A percentile compares a stretch with the other conserved stretches of the same genome.
phyloP scores from a whole-genome alignment of 768 basidiomycete species.

The Flagelloscypha sp. region DNA sequence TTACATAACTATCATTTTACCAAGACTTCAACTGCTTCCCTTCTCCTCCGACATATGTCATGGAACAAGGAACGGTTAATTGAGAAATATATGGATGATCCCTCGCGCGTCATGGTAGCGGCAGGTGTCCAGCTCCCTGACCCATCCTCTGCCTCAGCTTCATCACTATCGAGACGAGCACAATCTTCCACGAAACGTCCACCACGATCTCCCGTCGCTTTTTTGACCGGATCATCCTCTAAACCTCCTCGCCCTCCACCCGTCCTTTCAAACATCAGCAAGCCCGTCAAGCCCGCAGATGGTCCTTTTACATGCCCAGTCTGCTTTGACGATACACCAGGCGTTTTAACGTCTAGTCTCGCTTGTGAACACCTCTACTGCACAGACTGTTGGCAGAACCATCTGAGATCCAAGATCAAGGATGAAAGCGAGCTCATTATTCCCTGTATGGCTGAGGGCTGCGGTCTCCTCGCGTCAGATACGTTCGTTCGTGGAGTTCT shows the following conservation, averaged over 20 bases:
- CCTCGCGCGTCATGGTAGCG: slow-evolving; percentile 55
- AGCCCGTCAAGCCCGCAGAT: slow-evolving; percentile 18
- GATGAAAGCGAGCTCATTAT: slow-evolving; percentile 70
- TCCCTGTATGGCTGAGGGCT: slow-evolving; percentile 77
- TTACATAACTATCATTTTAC: slow-evolving; percentile 4
- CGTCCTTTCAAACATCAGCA: slow-evolving; percentile 8
- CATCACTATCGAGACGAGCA: too few relatives aligned
- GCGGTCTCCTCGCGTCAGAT: slow-evolving; percentile 58
- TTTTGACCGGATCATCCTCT: slow-evolving; percentile 18
- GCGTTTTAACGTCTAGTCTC: slow-evolving; percentile 56
- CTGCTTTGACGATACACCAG: slow-evolving; percentile 74
- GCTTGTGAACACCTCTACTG: slow-evolving; percentile 84
- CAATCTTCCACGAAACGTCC: slow-evolving; percentile 32
- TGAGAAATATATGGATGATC: slow-evolving; percentile 96
- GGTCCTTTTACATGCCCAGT: slow-evolving; percentile 83
- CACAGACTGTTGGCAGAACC: slow-evolving; percentile 75
- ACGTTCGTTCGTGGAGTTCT: slow-evolving; percentile 51
- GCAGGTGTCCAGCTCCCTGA: slow-evolving; percentile 59
- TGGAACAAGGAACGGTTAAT: slow-evolving; percentile 98
- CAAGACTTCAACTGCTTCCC: slow-evolving; percentile 65
- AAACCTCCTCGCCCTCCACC: slow-evolving; percentile 21
- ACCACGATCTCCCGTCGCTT: slow-evolving; percentile 21
- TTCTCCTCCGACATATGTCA: slow-evolving; percentile 72
- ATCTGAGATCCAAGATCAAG: slow-evolving; percentile 70
- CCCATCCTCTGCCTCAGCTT: slow-evolving; percentile 28